phyloP scores from a whole-genome alignment of 129 eudicot species.

The Cynara cardunculus region DNA sequence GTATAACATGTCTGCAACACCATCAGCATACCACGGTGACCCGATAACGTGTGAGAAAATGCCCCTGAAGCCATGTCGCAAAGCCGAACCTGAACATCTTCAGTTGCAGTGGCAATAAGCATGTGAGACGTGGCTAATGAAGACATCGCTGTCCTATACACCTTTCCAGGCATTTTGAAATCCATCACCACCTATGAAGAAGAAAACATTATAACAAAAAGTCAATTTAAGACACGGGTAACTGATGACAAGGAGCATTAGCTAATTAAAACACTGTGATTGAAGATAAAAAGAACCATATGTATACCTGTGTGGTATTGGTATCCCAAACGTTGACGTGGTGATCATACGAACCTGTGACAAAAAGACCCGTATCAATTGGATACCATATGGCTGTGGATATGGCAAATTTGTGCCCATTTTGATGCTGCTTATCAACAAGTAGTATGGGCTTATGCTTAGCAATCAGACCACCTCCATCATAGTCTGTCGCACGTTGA shows the following conservation, averaged over 20 bases:
- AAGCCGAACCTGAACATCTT: slow-evolving; percentile 98
- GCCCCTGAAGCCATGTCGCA: slow-evolving; percentile 98
- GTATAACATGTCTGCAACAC: slow-evolving; percentile 14
- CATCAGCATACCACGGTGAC: slow-evolving; percentile 90
- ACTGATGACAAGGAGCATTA: background rate
- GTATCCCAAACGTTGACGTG: slow-evolving; percentile 95
- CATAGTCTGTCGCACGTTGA: slow-evolving; percentile 75
- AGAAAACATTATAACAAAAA: background rate
- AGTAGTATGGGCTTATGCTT: slow-evolving; percentile 63
- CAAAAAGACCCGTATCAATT: slow-evolving; percentile 83
- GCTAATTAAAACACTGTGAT: background rate
- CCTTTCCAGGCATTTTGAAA: slow-evolving; percentile 99
- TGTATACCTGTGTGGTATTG: slow-evolving; percentile 74
- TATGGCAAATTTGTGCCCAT: slow-evolving; percentile 79
- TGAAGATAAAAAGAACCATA: background rate
- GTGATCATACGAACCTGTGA: slow-evolving; percentile 96
- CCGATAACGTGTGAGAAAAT: slow-evolving; percentile 96
- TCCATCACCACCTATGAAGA: slow-evolving; percentile 55
- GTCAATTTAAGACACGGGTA: background rate
- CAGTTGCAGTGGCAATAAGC: slow-evolving; percentile 95
- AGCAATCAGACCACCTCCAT: slow-evolving; percentile 73
- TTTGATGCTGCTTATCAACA: slow-evolving; percentile 81
- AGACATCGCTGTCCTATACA: slow-evolving; percentile 92
- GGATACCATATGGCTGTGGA: slow-evolving; percentile 99
- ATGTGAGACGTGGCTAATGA: slow-evolving; percentile 85